Evolutionary conservation across 2,329 filamentous ascomycete genomes (phyloP).

Genomic region (Basipetospora sp.): DNA sequence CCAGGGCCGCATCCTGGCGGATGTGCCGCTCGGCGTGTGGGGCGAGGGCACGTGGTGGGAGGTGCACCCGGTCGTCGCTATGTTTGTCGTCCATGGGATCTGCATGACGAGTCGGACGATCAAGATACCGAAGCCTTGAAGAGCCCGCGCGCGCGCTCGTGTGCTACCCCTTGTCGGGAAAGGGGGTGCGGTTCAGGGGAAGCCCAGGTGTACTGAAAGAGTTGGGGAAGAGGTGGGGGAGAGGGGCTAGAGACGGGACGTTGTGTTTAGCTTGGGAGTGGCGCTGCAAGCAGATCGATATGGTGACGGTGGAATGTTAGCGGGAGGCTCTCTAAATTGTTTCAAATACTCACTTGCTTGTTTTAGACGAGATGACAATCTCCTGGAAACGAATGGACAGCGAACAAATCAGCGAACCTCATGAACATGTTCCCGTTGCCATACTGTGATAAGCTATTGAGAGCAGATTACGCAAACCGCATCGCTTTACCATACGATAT

Average conservation of each 20-base stretch:
- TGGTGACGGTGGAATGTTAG: no score
- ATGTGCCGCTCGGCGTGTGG: slow-evolving; percentile 62
- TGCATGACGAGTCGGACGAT: slow-evolving; percentile 92
- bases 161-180: neutral
- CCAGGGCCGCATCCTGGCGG: slow-evolving; percentile 62
- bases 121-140: slow-evolving; percentile 76
- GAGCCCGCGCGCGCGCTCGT: neutral
- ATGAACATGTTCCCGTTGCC: no score
- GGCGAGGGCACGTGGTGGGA: slow-evolving; percentile 55
- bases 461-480: no score
- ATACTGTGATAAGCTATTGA: no score
- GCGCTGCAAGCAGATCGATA: no score
- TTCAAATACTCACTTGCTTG: no score
- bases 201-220: no score
- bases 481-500: no score
- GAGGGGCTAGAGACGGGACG: neutral
- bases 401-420: no score
- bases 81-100: slow-evolving; percentile 83
- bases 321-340: no score
- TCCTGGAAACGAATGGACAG: no score
- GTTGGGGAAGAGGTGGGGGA: neutral
- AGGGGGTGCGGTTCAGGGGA: neutral
- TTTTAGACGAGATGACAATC: no score
- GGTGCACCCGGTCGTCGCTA: slow-evolving; percentile 64
- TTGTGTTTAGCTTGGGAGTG: neutral